Evolutionary conservation across 2,329 filamentous ascomycete species (phyloP).

Genomic region (Diplodia mutila): DNA sequence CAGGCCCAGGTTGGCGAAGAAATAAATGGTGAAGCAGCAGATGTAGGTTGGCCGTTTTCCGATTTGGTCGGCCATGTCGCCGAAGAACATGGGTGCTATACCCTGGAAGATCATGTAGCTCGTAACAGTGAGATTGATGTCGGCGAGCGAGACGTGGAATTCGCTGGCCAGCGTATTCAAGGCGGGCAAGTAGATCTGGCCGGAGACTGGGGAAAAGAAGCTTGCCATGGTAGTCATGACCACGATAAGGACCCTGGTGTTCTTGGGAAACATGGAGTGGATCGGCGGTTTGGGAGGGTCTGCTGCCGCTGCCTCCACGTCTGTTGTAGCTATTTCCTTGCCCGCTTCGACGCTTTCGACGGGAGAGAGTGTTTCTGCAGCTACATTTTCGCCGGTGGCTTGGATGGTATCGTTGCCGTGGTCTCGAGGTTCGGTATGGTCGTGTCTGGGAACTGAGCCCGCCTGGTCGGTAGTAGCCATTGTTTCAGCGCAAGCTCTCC

Average conservation of each 20-base stretch:
- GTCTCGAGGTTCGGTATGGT: background rate
- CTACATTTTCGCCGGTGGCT: background rate
- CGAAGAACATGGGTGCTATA: conserved; percentile 53
- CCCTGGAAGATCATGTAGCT: conserved; percentile 59
- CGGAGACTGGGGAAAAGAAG: conserved; percentile 37
- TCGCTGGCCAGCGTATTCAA: conserved; percentile 39
- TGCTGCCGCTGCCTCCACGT: conserved; percentile 7
- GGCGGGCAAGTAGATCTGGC: conserved; percentile 45
- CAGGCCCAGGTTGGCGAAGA: conserved; percentile 41
- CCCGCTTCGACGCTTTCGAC: background rate
- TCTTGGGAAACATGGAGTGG: conserved; percentile 37
- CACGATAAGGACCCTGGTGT: conserved; percentile 37
- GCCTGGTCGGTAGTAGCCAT: background rate
- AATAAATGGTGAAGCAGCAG: conserved; percentile 47
- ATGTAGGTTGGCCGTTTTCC: conserved; percentile 55
- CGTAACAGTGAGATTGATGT: conserved; percentile 57
- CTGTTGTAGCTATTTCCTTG: background rate
- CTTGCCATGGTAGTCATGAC: conserved; percentile 34
- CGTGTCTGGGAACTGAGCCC: background rate
- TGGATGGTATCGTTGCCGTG: background rate
- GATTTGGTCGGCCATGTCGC: conserved; percentile 51
- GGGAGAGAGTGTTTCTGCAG: background rate
- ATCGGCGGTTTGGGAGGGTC: conserved; percentile 25
- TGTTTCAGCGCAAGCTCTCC: background rate
- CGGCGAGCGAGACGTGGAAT: conserved; percentile 46